phyloP scores from a whole-genome alignment of 441 rosid species.

The Gossypium aridum region DNA sequence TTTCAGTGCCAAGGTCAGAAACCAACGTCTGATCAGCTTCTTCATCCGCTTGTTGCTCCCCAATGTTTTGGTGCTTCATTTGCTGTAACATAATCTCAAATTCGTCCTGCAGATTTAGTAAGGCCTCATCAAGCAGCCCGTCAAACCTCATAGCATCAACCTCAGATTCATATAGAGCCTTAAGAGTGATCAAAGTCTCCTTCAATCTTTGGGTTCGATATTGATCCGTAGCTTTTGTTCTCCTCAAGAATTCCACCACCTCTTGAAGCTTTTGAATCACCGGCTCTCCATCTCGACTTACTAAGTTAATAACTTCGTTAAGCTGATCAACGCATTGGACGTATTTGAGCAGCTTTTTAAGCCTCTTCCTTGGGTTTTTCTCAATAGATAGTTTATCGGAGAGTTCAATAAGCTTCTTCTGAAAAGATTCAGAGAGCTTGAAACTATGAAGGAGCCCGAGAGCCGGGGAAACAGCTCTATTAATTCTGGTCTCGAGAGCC shows the following conservation, averaged over 20 bases:
- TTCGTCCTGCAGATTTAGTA: constrained; percentile 54
- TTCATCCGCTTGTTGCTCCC: constrained; percentile 17
- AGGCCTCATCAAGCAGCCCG: constrained; percentile 59
- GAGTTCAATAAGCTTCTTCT: constrained; percentile 29
- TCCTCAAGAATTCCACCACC: constrained; percentile 70
- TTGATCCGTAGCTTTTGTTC: constrained; percentile 62
- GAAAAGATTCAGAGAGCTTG: constrained; percentile 41
- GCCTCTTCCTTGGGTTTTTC: constrained; percentile 24
- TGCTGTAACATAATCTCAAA: constrained; percentile 38
- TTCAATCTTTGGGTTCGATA: constrained; percentile 40
- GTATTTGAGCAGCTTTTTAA: constrained; percentile 29
- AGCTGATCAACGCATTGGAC: constrained; percentile 42
- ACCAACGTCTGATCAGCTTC: constrained; percentile 13
- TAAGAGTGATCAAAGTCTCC: constrained; percentile 49
- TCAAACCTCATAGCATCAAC: constrained; percentile 60
- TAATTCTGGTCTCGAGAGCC: constrained; percentile 57
- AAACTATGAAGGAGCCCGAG: constrained; percentile 41
- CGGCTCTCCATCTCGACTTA: constrained; percentile 41
- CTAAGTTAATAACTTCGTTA: constrained; percentile 27
- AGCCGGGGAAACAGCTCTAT: constrained; percentile 48
- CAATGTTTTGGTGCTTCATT: constrained; percentile 34
- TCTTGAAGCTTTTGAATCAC: constrained; percentile 66
- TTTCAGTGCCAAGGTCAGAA: constrained; percentile 35
- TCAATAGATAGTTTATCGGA: constrained; percentile 25
- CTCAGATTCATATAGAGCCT: constrained; percentile 41